Evolutionary conservation across 2,329 filamentous ascomycete species (phyloP).

Genomic region (Fonsecaea monophora): DNA sequence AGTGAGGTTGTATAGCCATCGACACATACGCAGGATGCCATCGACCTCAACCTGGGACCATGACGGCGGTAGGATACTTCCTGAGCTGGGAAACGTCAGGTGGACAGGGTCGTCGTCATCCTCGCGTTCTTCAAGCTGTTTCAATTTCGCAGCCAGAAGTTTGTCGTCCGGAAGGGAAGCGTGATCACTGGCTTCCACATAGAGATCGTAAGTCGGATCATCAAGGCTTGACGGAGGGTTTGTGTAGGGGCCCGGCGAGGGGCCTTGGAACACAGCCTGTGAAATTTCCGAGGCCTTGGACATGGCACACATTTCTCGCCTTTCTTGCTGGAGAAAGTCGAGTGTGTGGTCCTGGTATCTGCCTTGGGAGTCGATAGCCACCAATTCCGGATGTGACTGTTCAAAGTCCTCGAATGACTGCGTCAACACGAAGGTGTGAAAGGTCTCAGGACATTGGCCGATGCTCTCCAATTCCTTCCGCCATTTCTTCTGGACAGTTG

Average conservation of each 20-base stretch:
- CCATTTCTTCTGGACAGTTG: constrained; percentile 78
- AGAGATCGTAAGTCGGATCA: constrained; percentile 71
- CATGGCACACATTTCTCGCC: constrained; percentile 92
- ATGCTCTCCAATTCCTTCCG: constrained; percentile 67
- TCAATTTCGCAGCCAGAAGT: constrained; percentile 68
- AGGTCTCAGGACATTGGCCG: constrained; percentile 65
- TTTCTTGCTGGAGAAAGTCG: constrained; percentile 89
- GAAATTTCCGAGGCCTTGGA: constrained; percentile 87
- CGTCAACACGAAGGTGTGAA: constrained; percentile 82
- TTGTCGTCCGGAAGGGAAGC: constrained; percentile 75
- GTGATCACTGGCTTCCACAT: constrained; percentile 88
- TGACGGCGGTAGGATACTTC: constrained; percentile 84
- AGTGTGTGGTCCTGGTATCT: constrained; percentile 76
- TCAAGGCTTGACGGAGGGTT: constrained; percentile 48
- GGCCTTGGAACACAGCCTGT: constrained; percentile 87
- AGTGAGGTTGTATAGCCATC: constrained; percentile 85
- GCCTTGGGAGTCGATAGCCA: constrained; percentile 76
- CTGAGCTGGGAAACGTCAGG: constrained; percentile 89
- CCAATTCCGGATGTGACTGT: constrained; percentile 69
- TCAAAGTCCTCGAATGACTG: constrained; percentile 71
- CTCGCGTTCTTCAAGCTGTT: constrained; percentile 55
- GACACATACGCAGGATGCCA: constrained; percentile 82
- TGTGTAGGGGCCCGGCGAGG: constrained; percentile 74
- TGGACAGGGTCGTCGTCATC: constrained; percentile 54
- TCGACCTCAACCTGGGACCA: constrained; percentile 85